Evolutionary conservation across 2,329 filamentous ascomycete species (phyloP).

Genomic region (Epichloe sylvatica): DNA sequence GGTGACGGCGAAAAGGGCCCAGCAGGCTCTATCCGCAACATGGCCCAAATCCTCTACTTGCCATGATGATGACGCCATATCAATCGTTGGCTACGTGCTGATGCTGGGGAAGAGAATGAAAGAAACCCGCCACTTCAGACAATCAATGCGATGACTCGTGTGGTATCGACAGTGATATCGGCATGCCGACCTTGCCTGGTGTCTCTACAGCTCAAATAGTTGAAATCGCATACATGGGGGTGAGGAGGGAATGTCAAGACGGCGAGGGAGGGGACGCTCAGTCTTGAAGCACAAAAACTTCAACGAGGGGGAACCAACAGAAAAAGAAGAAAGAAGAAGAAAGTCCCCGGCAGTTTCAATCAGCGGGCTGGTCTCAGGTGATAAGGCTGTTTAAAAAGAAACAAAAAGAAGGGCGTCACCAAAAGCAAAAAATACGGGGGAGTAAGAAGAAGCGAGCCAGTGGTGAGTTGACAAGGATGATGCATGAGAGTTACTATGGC

Average conservation of each 20-base stretch:
- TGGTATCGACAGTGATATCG: not conserved
- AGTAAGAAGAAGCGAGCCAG: not conserved
- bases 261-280: not conserved
- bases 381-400: not conserved
- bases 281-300: not conserved
- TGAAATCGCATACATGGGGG: too few species aligned
- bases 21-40: constrained; percentile 12
- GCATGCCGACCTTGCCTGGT: not conserved
- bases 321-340: not conserved
- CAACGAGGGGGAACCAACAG: not conserved
- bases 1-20: constrained; percentile 14
- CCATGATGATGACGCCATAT: constrained; percentile 1
- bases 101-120: not conserved
- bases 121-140: not conserved
- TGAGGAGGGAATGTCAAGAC: not conserved
- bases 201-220: too few species aligned
- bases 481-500: too few species aligned
- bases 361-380: not conserved
- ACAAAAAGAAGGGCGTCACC: not conserved
- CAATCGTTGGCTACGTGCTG: not conserved
- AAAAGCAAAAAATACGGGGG: not conserved
- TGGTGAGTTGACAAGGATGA: too few species aligned
- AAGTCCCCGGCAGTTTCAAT: not conserved
- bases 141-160: not conserved
- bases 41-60: not conserved